These are phyloP conservation scores for Penicillium crustosum DNA, from an alignment of 2,329 filamentous ascomycete species.

Conservation along the genomic window DNA sequence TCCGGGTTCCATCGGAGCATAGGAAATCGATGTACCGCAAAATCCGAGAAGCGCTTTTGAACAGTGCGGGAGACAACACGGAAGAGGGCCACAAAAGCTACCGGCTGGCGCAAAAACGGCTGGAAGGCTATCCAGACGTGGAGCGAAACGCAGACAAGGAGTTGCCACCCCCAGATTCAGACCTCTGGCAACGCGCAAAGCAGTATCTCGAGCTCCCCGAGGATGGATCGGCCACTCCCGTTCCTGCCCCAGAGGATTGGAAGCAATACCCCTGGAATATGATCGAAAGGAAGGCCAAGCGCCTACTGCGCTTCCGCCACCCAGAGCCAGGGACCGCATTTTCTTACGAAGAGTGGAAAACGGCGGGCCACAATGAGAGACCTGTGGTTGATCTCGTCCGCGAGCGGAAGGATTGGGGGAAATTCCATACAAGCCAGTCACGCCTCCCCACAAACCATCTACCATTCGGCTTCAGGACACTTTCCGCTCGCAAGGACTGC, in stretches of 20 bases:
- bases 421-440: not conserved
- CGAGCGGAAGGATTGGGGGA: not conserved
- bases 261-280: no score
- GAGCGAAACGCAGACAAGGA: no score
- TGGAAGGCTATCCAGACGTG: not conserved
- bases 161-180: no score
- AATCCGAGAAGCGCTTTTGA: no score
- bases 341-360: constrained; percentile 17
- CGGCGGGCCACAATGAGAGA: constrained; percentile 3
- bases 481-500: not conserved
- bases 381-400: constrained; percentile 3
- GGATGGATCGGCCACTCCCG: not conserved
- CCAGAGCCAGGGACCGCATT: constrained; percentile 12
- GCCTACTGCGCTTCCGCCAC: constrained; percentile 3
- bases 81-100: no score
- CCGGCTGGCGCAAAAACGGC: no score
- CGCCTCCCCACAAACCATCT: not conserved
- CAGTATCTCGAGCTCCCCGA: not conserved
- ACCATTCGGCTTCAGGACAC: not conserved
- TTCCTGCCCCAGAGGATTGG: no score
- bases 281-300: no score
- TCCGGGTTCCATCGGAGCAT: no score
- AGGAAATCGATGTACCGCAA: no score
- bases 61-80: no score
- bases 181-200: not conserved